Evolutionary conservation across 1,284 basidiomycete genomes (phyloP), one percentile per base, ranked within the genome.

Genomic region (Irpex sp.): DNA sequence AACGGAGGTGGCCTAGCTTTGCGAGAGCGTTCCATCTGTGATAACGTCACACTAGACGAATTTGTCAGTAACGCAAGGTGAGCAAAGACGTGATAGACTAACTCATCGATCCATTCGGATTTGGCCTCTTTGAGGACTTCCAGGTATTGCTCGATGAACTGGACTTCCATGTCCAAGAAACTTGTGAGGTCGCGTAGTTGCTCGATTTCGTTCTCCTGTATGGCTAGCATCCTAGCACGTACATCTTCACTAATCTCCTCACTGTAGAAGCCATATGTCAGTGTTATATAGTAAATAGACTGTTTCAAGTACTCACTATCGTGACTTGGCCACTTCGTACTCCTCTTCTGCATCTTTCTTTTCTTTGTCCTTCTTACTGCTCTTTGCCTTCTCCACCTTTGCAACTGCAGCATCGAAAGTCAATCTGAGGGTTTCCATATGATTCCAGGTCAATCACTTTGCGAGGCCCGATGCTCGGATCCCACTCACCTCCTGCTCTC

Each of bases 231-330:
- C 36, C 90, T 84, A 1, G 82, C 82, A 21, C 85, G 87, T 0
- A 94, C 83, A 65, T 95, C 92, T 71, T 94, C 91, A 19, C 85
- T 82, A 0, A 89, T 87, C 74, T 96, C 92, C 62, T 95, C 92
- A 68, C 93, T 94, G 67, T 52, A 48, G 48, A 9, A 57, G 55
- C 34, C 36, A 13, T 3, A 38, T 47, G 21, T 21, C 19, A 21
- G 11, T 2, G 8, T n/a, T 4, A 34, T 26, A 17, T 15, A 13
- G 13, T 57, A n/a, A 13, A 17, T 6, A 26, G 8, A 58, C 9
- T 11, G 26, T 5, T 26, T 17, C 2, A 44, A 44, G 37, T 8
- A 81, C 91, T 68, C 71, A 94, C 93, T 92, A 94, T 71, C 92
- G 84, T 58, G 85, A 74, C 67, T 85, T 85, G 1, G 90, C 86